A percentile compares a stretch with the other conserved stretches of the same genome.
phyloP scores from a whole-genome alignment of 2,329 filamentous ascomycete species.

The Chalaropsis ovoidea region DNA sequence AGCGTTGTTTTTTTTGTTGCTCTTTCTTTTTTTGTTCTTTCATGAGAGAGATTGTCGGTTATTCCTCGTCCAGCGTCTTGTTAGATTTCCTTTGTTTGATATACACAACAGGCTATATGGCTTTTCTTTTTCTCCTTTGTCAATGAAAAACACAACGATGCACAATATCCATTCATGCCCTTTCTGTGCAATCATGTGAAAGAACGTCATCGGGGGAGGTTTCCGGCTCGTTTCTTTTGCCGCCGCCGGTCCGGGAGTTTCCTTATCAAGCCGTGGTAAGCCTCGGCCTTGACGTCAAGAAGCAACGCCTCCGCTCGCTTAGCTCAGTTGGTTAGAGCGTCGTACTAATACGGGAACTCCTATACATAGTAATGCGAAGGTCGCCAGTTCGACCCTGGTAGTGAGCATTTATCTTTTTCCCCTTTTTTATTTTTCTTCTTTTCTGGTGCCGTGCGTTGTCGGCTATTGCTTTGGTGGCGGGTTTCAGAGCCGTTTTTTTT shows the following conservation, averaged over 20 bases:
- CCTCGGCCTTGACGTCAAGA: neutral
- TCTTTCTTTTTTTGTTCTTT: neutral
- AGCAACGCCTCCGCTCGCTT: constrained; percentile 16
- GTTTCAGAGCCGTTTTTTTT: neutral
- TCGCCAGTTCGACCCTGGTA: constrained; percentile 25
- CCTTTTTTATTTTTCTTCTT: neutral
- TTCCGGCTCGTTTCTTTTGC: no score
- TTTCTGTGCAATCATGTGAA: neutral
- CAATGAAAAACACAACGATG: neutral
- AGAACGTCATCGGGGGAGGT: no score
- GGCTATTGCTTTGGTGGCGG: neutral
- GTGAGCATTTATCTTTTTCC: constrained; percentile 15
- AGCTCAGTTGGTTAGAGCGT: constrained; percentile 24
- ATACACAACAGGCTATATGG: neutral
- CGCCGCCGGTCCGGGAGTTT: neutral
- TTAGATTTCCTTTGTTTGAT: constrained; percentile 9
- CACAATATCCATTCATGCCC: neutral
- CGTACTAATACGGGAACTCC: constrained; percentile 18
- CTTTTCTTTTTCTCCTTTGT: neutral
- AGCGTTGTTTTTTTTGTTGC: constrained; percentile 5
- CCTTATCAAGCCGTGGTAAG: constrained; percentile 3
- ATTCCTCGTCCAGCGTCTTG: neutral
- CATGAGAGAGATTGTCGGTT: neutral
- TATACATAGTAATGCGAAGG: constrained; percentile 20
- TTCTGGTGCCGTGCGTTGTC: neutral